Evolutionary conservation across 2,329 filamentous ascomycete species (phyloP).

Genomic region (Monilinia laxa): DNA sequence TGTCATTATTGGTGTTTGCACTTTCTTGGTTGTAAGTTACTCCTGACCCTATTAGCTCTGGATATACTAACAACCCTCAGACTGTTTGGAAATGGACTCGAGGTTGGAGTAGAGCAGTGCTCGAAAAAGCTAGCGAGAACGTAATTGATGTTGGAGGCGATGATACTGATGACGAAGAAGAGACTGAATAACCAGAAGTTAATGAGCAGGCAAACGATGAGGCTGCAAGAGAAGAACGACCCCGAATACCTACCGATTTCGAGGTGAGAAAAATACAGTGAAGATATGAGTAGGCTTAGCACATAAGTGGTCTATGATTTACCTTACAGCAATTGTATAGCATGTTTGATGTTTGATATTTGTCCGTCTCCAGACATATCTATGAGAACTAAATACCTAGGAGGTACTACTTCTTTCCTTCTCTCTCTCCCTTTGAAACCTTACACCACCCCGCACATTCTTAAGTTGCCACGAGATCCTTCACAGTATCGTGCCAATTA

Average conservation of each 20-base stretch:
- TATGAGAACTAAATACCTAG: neutral
- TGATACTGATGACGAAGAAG: constrained; percentile 50
- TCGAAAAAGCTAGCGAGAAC: constrained; percentile 74
- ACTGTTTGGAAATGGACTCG: constrained; percentile 80
- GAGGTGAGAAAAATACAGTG: constrained; percentile 31
- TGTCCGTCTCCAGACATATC: neutral
- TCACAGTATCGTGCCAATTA: constrained; percentile 87
- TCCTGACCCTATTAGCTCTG: neutral
- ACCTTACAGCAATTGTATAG: neutral
- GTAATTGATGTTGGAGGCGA: constrained; percentile 77
- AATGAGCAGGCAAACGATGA: neutral
- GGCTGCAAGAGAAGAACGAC: neutral
- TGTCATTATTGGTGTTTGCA: constrained; percentile 75
- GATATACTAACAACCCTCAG: constrained; percentile 43
- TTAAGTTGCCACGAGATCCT: constrained; percentile 88
- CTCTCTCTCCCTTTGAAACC: neutral
- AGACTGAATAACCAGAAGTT: constrained; percentile 21
- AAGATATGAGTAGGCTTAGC: neutral
- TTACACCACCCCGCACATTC: constrained; percentile 63
- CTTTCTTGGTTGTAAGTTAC: constrained; percentile 71
- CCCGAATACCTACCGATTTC: constrained; percentile 10
- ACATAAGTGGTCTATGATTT: neutral
- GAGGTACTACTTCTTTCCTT: neutral
- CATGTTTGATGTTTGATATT: neutral
- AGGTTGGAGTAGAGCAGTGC: constrained; percentile 66